phyloP scores from a whole-genome alignment of 2,329 filamentous ascomycete genomes.

The Exserohilum rostratum region DNA sequence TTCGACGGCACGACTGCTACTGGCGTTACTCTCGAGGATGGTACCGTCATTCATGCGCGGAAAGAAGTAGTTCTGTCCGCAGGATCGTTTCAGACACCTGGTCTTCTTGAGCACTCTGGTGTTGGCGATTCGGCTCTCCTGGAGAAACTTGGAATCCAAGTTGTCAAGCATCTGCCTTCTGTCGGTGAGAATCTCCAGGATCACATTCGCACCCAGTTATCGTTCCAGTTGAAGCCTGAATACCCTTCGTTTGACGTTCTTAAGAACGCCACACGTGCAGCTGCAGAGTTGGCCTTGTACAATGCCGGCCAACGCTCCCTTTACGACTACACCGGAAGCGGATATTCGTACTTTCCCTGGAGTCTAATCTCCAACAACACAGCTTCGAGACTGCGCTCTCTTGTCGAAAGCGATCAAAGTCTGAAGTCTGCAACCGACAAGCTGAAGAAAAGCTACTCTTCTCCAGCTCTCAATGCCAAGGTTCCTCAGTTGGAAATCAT shows the following conservation, averaged over 20 bases:
- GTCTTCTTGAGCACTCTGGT: slow-evolving; percentile 36
- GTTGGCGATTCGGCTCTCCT: slow-evolving; percentile 27
- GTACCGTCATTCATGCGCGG: slow-evolving; percentile 36
- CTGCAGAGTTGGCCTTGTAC: slow-evolving; percentile 50
- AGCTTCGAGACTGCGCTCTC: slow-evolving; percentile 34
- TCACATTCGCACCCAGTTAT: slow-evolving; percentile 37
- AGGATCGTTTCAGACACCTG: slow-evolving; percentile 34
- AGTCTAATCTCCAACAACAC: slow-evolving; percentile 44
- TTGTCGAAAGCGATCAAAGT: slow-evolving; percentile 37
- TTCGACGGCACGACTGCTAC: slow-evolving; percentile 38
- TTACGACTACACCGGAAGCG: slow-evolving; percentile 51
- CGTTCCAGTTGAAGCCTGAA: slow-evolving; percentile 31
- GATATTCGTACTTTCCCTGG: slow-evolving; percentile 54
- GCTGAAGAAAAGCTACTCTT: slow-evolving; percentile 43
- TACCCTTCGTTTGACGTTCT: slow-evolving; percentile 33
- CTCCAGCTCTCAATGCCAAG: slow-evolving; percentile 31
- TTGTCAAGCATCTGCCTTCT: slow-evolving; percentile 25
- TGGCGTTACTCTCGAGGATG: slow-evolving; percentile 42
- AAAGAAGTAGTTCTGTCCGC: slow-evolving; percentile 39
- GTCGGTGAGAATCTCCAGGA: slow-evolving; percentile 44
- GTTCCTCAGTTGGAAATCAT: slow-evolving; percentile 54
- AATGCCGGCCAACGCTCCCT: slow-evolving; percentile 40
- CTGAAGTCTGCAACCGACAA: slow-evolving; percentile 23
- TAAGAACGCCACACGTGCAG: slow-evolving; percentile 40
- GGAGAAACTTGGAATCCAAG: slow-evolving; percentile 23